These are phyloP conservation scores for Dictyostelium brefeldianum DNA, from an alignment of 78 protist genomes.

Conservation along the genomic window DNA sequence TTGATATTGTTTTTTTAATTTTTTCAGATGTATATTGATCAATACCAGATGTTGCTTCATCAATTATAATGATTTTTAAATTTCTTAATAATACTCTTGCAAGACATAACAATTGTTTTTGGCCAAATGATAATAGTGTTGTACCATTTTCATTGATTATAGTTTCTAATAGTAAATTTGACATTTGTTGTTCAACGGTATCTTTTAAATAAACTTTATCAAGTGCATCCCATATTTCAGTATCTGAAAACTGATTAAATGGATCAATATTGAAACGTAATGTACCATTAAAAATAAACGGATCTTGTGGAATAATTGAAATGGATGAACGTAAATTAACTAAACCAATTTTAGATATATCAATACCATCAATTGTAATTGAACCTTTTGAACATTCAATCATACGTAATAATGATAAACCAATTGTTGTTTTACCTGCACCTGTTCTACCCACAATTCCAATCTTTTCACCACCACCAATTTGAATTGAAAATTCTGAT, in stretches of 20 bases:
- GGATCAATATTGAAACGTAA: slow-evolving; percentile 78
- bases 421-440: slow-evolving; percentile 89
- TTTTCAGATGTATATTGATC: slow-evolving; percentile 90
- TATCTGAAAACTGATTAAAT: slow-evolving; percentile 20
- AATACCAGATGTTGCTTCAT: slow-evolving; percentile 96
- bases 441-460: slow-evolving; percentile 96
- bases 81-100: slow-evolving; percentile 93
- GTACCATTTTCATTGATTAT: slow-evolving; percentile 77
- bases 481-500: slow-evolving; percentile 27
- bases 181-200: slow-evolving; percentile 30
- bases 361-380: slow-evolving; percentile 82
- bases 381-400: slow-evolving; percentile 60
- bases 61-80: slow-evolving; percentile 89
- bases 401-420: slow-evolving; percentile 83
- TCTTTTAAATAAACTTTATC: slow-evolving; percentile 67
- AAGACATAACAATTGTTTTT: slow-evolving; percentile 96
- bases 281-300: slow-evolving; percentile 90
- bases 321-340: slow-evolving; percentile 69
- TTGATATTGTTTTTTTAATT: slow-evolving; percentile 52
- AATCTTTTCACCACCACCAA: slow-evolving; percentile 78
- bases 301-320: slow-evolving; percentile 95
- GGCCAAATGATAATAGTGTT: slow-evolving; percentile 90
- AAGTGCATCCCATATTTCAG: slow-evolving; percentile 78
- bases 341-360: slow-evolving; percentile 69
- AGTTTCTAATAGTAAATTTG: slow-evolving; percentile 30